Evolutionary conservation across 2,329 filamentous ascomycete genomes (phyloP), one percentile per base, ranked within the genome.

Genomic region (Endothia cerciana): DNA sequence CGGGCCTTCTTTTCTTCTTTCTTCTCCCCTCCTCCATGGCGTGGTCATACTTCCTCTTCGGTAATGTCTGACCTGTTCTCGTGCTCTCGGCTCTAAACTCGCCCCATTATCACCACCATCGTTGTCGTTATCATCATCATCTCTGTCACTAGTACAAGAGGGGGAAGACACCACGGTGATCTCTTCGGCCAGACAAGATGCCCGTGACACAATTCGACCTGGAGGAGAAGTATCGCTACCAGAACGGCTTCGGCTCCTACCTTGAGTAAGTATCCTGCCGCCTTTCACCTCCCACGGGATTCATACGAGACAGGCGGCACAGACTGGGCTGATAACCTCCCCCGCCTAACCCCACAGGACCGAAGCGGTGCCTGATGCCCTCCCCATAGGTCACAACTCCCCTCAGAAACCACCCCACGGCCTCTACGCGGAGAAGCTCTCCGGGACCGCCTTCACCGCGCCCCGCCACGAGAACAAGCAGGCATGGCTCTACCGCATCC

Each of bases 381-480:
- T 94, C 5, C 92, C 93, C 10, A 74, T 92, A 66, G 92, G 85
- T 60, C 85, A 89, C 51, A 97, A 96, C 81, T 92, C 91, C 2
- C 93, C 93, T 0, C 92, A 96, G 75, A 92, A 93, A 74, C 89
- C 89, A 0, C 85, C 91, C 0, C 87, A 88, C 70, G 92, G 92
- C 0, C 87, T 97, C 36, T 95, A 95, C 78, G 88, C 92, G 36
- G 93, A 97, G 79, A 91, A 91, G 80, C 83, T 92, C 53, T 91
- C 89, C 0, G 90, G 89, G 8, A 91, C 88, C 1, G 83, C 90
- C 38, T 92, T 92, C 74, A 91, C 89, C 4, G 87, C 89, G 1
- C 89, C 89, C 0, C 82, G 90, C 36, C 81, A 86, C 74, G 85
- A 89, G 65, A 92, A 91, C 77, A 86, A 87, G 73, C 89, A 91